Percentiles rank a stretch among this genome's conserved stretches.
Evolutionary conservation across 1,139 yeast genomes (phyloP).

Genomic region (Geotrichum candidum): DNA sequence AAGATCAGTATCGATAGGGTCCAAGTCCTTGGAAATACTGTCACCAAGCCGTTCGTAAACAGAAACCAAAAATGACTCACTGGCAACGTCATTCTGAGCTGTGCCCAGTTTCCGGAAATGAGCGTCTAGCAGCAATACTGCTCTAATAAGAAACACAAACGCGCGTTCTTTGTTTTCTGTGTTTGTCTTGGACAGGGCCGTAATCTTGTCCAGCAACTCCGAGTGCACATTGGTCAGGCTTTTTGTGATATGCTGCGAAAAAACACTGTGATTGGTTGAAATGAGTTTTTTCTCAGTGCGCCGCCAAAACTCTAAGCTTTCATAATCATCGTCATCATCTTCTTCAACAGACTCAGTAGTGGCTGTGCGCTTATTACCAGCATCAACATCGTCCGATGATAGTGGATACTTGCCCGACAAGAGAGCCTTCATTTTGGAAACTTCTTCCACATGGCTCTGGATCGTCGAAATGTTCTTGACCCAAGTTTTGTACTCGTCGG

Average conservation of each 20-base stretch:
- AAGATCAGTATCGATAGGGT: background rate
- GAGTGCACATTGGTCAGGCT: constrained; percentile 11
- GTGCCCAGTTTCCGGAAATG: background rate
- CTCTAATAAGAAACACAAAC: constrained; percentile 7
- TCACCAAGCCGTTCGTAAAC: constrained; percentile 11
- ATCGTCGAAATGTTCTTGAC: constrained; percentile 10
- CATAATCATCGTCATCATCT: constrained; percentile 13
- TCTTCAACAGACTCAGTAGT: constrained; percentile 2
- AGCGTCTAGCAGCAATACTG: constrained; percentile 13
- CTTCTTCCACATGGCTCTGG: constrained; percentile 13
- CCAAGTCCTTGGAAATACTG: constrained; percentile 4
- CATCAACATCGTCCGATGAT: constrained; percentile 1
- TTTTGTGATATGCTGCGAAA: constrained; percentile 3
- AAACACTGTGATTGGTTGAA: constrained; percentile 6
- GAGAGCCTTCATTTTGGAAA: constrained; percentile 12
- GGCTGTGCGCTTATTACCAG: constrained; percentile 3
- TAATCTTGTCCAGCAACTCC: constrained; percentile 12
- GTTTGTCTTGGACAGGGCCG: constrained; percentile 3
- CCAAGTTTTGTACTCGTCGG: constrained; percentile 17
- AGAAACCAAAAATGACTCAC: background rate
- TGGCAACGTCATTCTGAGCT: background rate
- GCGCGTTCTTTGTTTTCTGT: background rate
- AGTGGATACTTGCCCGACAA: constrained; percentile 4
- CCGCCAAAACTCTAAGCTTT: constrained; percentile 16
- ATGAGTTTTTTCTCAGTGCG: constrained; percentile 9